These are phyloP conservation scores for Blastobotrys illinoisensis DNA, from an alignment of 1,139 yeast species.

Conservation along the genomic window DNA sequence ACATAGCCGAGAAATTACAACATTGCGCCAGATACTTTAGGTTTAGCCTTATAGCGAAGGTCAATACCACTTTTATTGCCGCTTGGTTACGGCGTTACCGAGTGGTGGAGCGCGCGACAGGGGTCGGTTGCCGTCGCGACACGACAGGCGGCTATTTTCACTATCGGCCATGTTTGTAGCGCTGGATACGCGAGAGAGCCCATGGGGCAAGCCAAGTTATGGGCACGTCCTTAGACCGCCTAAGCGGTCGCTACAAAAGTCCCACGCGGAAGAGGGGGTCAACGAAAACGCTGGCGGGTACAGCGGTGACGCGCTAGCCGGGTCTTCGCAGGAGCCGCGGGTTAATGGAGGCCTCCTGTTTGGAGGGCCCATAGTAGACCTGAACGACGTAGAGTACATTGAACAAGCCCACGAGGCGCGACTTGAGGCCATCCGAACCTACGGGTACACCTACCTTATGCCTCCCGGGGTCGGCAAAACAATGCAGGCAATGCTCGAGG, in stretches of 20 bases:
- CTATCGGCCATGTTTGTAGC: neutral
- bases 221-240: neutral
- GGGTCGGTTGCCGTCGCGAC: neutral
- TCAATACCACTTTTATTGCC: too few relatives aligned
- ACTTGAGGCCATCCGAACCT: constrained; percentile 21
- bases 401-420: constrained; percentile 13
- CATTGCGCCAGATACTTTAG: too few relatives aligned
- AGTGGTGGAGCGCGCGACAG: neutral
- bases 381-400: constrained; percentile 10
- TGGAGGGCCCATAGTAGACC: neutral
- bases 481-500: constrained; percentile 22
- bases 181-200: neutral
- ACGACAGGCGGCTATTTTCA: neutral
- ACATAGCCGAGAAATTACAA: too few relatives aligned
- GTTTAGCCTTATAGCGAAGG: too few relatives aligned
- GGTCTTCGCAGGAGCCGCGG: neutral
- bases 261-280: neutral
- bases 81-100: too few relatives aligned
- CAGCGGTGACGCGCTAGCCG: neutral
- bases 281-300: neutral
- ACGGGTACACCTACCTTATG: constrained; percentile 21
- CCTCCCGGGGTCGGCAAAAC: constrained; percentile 25
- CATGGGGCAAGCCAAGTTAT: neutral
- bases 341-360: neutral
- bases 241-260: neutral